Evolutionary conservation across 2,329 filamentous ascomycete species (phyloP).

Genomic region (Periconia macrospinosa): DNA sequence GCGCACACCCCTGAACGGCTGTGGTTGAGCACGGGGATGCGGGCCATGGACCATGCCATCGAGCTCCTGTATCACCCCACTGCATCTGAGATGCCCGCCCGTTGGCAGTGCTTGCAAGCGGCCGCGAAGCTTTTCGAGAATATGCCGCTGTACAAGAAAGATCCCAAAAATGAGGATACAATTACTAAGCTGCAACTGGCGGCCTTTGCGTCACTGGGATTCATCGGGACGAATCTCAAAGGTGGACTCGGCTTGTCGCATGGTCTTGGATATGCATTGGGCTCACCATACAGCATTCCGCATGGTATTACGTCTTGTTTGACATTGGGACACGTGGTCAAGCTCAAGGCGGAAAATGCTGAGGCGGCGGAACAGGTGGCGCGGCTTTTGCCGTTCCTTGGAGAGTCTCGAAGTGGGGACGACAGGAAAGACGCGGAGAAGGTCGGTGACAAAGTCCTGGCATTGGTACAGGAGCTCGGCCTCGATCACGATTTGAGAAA

Average conservation of each 20-base stretch:
- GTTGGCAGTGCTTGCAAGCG: constrained; percentile 50
- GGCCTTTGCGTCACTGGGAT: constrained; percentile 54
- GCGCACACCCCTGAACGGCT: constrained; percentile 54
- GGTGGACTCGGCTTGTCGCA: constrained; percentile 55
- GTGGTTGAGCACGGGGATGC: constrained; percentile 55
- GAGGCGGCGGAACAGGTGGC: constrained; percentile 51
- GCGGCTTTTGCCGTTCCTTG: constrained; percentile 49
- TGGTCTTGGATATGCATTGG: constrained; percentile 55
- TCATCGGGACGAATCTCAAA: constrained; percentile 54
- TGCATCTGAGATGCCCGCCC: constrained; percentile 54
- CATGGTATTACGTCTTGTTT: constrained; percentile 60
- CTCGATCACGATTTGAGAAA: constrained; percentile 51
- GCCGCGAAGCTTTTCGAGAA: constrained; percentile 52
- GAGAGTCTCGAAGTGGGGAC: constrained; percentile 43
- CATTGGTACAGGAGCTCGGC: constrained; percentile 48
- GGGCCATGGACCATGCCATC: constrained; percentile 59
- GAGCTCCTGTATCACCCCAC: constrained; percentile 58
- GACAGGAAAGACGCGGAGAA: constrained; percentile 46
- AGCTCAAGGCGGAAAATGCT: constrained; percentile 52
- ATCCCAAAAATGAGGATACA: constrained; percentile 50
- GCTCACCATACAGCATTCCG: constrained; percentile 58
- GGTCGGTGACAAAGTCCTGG: constrained; percentile 49
- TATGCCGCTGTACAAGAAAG: constrained; percentile 50
- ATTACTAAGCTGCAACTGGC: constrained; percentile 58
- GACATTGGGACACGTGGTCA: constrained; percentile 57